These are phyloP conservation scores for Claviceps maximensis DNA, from an alignment of 2,329 filamentous ascomycete species.

Conservation along the genomic window DNA sequence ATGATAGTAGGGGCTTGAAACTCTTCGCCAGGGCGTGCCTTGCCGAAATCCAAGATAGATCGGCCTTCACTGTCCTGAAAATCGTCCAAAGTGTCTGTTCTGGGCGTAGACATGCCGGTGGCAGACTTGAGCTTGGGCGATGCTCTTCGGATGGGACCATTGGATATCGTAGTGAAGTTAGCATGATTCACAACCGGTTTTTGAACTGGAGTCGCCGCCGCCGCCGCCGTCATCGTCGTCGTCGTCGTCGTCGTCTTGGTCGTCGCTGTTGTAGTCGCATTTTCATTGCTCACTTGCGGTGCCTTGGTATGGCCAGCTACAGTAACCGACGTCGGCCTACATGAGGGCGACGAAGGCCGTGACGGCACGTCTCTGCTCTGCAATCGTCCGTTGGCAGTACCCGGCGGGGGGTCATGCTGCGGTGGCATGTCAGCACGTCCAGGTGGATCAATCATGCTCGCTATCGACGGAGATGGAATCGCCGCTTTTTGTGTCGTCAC, in stretches of 20 bases:
- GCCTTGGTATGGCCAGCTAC: conserved; percentile 16
- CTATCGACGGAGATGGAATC: conserved; percentile 65
- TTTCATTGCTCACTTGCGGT: conserved; percentile 26
- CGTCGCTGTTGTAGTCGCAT: not conserved
- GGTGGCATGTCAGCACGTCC: conserved; percentile 18
- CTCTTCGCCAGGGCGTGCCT: conserved; percentile 45
- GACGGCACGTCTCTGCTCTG: conserved; percentile 23
- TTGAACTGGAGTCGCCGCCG: conserved; percentile 12
- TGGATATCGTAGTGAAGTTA: conserved; percentile 28
- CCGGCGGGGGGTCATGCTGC: conserved; percentile 15
- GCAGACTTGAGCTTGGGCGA: conserved; percentile 34
- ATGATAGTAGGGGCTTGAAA: conserved; percentile 61
- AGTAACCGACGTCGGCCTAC: conserved; percentile 20
- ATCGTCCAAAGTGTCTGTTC: conserved; percentile 36
- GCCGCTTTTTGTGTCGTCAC: conserved; percentile 19
- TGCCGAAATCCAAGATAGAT: conserved; percentile 49
- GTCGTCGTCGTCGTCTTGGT: not conserved
- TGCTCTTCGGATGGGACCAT: conserved; percentile 30
- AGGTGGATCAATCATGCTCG: conserved; percentile 63
- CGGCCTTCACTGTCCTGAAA: conserved; percentile 31
- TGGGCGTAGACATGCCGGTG: conserved; percentile 31
- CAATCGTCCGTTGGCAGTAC: conserved; percentile 17
- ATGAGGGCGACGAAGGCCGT: conserved; percentile 30
- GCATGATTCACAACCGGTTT: conserved; percentile 24
- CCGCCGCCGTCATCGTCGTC: not conserved